A percentile compares a stretch with the other conserved stretches of the same genome.
These are phyloP conservation scores for Murraya koenigii DNA, from an alignment of 345 rosid genomes.

Conservation along the genomic window DNA sequence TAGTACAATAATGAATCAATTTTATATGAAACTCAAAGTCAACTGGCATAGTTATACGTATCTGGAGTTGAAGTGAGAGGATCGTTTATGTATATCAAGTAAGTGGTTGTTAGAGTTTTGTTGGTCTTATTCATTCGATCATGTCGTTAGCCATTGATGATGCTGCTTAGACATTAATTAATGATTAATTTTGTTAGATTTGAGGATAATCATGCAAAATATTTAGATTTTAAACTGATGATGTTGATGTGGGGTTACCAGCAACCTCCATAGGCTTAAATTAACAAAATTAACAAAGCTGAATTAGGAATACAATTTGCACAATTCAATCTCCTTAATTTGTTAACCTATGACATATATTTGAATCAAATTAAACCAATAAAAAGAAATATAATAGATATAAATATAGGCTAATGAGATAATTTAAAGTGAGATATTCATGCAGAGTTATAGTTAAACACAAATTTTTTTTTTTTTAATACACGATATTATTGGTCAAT, in stretches of 20 bases:
- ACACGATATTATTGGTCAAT: too few relatives aligned
- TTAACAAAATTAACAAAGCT: background rate
- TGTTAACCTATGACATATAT: too few relatives aligned
- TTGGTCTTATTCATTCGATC: conserved; percentile 18
- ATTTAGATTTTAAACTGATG: background rate
- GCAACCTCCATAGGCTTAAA: background rate
- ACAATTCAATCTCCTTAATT: background rate
- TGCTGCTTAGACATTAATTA: background rate
- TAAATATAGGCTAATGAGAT: too few relatives aligned
- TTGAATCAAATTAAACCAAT: too few relatives aligned
- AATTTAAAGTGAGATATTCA: background rate
- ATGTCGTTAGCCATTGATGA: conserved; percentile 9
- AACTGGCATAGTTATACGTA: background rate
- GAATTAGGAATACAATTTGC: background rate
- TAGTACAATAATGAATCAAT: background rate
- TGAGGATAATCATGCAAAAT: conserved; percentile 8
- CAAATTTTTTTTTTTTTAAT: too few relatives aligned
- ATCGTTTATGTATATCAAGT: background rate
- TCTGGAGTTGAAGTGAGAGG: background rate
- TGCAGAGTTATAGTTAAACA: background rate
- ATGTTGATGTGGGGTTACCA: background rate
- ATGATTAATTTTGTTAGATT: background rate
- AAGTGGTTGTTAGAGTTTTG: conserved; percentile 5
- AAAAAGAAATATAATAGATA: background rate
- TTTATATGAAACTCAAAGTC: background rate